Percentiles rank a stretch among this genome's conserved stretches.
Conservation (phyloP, 129 eudicot genomes). For the Cynara cardunculus region DNA sequence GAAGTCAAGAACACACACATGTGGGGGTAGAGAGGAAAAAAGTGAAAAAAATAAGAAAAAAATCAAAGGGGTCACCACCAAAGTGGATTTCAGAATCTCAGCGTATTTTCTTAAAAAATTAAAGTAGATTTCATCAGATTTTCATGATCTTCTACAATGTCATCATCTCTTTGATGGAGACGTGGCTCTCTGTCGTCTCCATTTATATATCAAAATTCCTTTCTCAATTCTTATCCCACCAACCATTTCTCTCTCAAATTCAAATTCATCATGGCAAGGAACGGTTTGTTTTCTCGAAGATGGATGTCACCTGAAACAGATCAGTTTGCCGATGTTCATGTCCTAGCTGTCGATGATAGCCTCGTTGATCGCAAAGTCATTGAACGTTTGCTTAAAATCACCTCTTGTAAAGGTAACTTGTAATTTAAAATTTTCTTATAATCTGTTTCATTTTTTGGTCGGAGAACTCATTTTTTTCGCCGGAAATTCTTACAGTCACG, state of each 20-base stretch:
- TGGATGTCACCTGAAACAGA: constrained; percentile 41
- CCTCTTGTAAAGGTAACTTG: constrained; percentile 73
- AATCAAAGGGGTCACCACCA: constrained; percentile 53
- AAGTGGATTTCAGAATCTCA: constrained; percentile 94
- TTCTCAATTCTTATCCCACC: background rate
- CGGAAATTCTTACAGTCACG: constrained; percentile 50
- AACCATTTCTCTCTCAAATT: background rate
- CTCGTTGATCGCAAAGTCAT: constrained; percentile 83
- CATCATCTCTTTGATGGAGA: constrained; percentile 42
- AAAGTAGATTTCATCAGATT: constrained; percentile 58
- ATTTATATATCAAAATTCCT: constrained; percentile 17
- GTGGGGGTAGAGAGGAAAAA: constrained; percentile 1
- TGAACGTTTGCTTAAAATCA: constrained; percentile 76
- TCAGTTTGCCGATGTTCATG: constrained; percentile 52
- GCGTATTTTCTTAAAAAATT: constrained; percentile 42
- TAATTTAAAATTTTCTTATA: background rate
- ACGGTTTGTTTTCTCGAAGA: constrained; percentile 45
- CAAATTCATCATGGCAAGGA: constrained; percentile 44
- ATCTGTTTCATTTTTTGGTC: background rate
- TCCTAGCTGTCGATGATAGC: constrained; percentile 90
- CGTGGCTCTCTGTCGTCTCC: constrained; percentile 25
- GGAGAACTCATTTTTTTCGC: background rate
- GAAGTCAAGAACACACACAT: constrained; percentile 29
- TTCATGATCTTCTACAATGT: constrained; percentile 32
- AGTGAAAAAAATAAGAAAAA: background rate